A percentile compares a stretch with the other conserved stretches of the same genome.
Evolutionary conservation across 495 filamentous ascomycete species (phyloP).

Genomic region (Zalerion maritima): DNA sequence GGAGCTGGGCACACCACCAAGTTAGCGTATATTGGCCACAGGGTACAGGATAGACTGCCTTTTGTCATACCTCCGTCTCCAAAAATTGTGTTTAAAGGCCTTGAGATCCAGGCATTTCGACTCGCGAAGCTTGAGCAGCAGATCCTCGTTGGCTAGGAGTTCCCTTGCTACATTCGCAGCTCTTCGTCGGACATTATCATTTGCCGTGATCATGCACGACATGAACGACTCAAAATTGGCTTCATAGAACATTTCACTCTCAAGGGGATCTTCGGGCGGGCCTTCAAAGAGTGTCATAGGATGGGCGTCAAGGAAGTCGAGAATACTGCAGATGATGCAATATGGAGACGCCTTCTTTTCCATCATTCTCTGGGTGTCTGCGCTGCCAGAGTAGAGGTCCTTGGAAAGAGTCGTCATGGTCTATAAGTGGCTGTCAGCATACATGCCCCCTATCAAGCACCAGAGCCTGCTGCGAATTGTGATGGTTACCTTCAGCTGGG

Average conservation of each 20-base stretch:
- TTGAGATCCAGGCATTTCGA: constrained; percentile 24
- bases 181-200: constrained; percentile 32
- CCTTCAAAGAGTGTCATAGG: constrained; percentile 37
- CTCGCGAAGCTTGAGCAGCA: constrained; percentile 21
- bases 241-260: constrained; percentile 31
- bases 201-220: constrained; percentile 34
- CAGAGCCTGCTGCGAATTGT: constrained; percentile 1
- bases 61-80: constrained; percentile 36
- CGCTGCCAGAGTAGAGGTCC: constrained; percentile 27
- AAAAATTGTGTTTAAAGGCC: constrained; percentile 31
- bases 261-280: constrained; percentile 14
- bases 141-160: constrained; percentile 26
- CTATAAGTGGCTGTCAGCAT: constrained; percentile 6
- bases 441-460: background rate
- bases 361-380: constrained; percentile 22
- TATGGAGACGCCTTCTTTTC: constrained; percentile 22
- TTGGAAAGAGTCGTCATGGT: constrained; percentile 24
- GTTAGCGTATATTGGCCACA: constrained; percentile 8
- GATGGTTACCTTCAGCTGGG: constrained; percentile 32
- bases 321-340: constrained; percentile 33
- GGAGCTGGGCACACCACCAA: constrained; percentile 18
- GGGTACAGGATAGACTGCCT: background rate
- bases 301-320: constrained; percentile 36
- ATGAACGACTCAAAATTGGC: constrained; percentile 34
- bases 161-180: constrained; percentile 30